Percentiles rank a stretch among this genome's conserved stretches.
phyloP scores from a whole-genome alignment of 169 alveolate genomes.

The Toxoplasma gondii region DNA sequence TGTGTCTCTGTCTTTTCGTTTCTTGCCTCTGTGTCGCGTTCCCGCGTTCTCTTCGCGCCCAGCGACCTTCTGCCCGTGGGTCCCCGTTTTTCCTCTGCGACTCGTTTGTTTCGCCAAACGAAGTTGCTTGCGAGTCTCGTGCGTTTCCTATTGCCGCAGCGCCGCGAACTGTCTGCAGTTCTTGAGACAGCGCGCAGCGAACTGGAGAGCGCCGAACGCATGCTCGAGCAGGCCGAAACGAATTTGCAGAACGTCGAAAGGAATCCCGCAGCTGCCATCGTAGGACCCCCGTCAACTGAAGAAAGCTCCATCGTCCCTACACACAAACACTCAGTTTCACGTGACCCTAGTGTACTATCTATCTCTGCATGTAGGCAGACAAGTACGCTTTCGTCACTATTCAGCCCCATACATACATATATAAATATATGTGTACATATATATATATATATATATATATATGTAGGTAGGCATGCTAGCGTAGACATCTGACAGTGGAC shows the following conservation, averaged over 20 bases:
- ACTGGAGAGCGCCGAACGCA: constrained; percentile 64
- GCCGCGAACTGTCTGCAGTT: constrained; percentile 62
- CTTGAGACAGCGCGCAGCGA: constrained; percentile 58
- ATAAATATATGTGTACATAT: background rate
- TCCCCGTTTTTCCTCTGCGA: no score
- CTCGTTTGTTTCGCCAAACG: no score
- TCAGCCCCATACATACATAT: background rate
- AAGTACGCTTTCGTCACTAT: background rate
- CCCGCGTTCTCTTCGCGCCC: no score
- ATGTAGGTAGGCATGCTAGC: no score
- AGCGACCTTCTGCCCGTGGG: no score
- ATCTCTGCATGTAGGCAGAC: background rate
- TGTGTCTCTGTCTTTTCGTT: no score
- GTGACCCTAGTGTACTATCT: no score
- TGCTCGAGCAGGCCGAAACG: constrained; percentile 62
- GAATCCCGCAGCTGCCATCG: constrained; percentile 53
- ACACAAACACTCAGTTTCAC: no score
- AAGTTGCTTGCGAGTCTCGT: background rate
- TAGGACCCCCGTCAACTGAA: background rate
- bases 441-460: no score
- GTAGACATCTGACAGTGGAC: no score
- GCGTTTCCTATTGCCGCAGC: background rate
- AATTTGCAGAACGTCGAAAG: constrained; percentile 17
- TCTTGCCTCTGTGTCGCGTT: no score
- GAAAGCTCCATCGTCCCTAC: no score